These are phyloP conservation scores for Rutstroemia sp. DNA, from an alignment of 2,329 filamentous ascomycete genomes.

Conservation along the genomic window DNA sequence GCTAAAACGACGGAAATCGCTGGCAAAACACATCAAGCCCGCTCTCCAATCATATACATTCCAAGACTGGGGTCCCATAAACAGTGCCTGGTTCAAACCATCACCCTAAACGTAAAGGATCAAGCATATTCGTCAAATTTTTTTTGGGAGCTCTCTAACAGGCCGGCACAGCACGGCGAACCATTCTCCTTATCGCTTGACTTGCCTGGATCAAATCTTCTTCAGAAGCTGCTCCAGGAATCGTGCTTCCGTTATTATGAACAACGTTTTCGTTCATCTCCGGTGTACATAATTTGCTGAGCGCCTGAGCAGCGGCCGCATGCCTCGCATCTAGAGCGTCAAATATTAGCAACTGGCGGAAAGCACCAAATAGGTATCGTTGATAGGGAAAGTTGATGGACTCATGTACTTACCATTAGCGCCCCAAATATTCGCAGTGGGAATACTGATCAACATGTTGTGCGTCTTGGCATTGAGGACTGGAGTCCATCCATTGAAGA, in stretches of 20 bases:
- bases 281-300: constrained; percentile 1
- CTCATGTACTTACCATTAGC: background rate
- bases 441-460: constrained; percentile 4
- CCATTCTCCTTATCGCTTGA: background rate
- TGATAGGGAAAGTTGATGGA: no score
- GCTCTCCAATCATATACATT: no score
- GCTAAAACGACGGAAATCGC: no score
- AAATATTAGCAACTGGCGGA: background rate
- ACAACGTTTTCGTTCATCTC: background rate
- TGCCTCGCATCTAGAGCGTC: background rate
- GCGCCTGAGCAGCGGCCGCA: background rate
- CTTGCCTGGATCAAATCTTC: background rate
- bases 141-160: background rate
- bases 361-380: background rate
- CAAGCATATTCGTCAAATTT: background rate
- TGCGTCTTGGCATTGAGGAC: background rate
- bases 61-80: background rate
- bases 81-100: no score
- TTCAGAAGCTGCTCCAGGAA: background rate
- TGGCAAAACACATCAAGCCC: no score
- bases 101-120: no score
- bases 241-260: constrained; percentile 1
- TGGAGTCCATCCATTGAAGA: constrained; percentile 6
- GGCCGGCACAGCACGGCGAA: background rate
- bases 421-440: constrained; percentile 9